phyloP scores from a whole-genome alignment of 441 rosid genomes.

The Lepidium campestre region DNA sequence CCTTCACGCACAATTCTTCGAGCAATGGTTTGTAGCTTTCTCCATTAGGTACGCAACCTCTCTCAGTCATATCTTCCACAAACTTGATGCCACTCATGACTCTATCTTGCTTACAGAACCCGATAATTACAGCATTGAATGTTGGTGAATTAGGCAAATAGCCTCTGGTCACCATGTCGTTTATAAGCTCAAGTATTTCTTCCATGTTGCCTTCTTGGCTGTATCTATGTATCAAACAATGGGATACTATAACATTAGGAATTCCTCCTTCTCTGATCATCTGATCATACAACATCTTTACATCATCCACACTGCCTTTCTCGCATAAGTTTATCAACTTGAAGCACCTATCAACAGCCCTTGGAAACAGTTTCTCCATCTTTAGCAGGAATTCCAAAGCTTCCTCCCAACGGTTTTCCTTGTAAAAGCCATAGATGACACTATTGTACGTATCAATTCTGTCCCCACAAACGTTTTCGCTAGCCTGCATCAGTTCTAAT shows the following conservation, averaged over 20 bases:
- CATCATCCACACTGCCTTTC: conserved; percentile 45
- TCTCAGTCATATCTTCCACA: conserved; percentile 54
- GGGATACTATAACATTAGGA: conserved; percentile 48
- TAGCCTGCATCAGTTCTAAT: conserved; percentile 71
- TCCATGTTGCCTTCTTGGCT: conserved; percentile 41
- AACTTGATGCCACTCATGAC: conserved; percentile 48
- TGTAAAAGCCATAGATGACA: conserved; percentile 64
- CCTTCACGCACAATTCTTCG: conserved; percentile 38
- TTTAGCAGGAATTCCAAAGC: conserved; percentile 52
- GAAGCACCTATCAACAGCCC: conserved; percentile 56
- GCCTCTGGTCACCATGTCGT: conserved; percentile 45
- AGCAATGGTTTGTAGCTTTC: conserved; percentile 47
- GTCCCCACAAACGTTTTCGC: conserved; percentile 31
- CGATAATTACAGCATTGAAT: conserved; percentile 46
- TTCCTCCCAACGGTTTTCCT: conserved; percentile 44
- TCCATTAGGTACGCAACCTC: conserved; percentile 46
- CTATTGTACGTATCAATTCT: conserved; percentile 61
- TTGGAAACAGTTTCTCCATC: conserved; percentile 70
- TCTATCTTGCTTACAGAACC: conserved; percentile 56
- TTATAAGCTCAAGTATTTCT: conserved; percentile 53
- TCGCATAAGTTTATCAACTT: conserved; percentile 47
- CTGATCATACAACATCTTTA: conserved; percentile 44
- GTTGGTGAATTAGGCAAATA: conserved; percentile 50
- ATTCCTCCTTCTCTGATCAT: conserved; percentile 48
- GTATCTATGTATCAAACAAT: conserved; percentile 50